phyloP scores from a whole-genome alignment of 495 filamentous ascomycete genomes.

The Penicillium maclennaniae region DNA sequence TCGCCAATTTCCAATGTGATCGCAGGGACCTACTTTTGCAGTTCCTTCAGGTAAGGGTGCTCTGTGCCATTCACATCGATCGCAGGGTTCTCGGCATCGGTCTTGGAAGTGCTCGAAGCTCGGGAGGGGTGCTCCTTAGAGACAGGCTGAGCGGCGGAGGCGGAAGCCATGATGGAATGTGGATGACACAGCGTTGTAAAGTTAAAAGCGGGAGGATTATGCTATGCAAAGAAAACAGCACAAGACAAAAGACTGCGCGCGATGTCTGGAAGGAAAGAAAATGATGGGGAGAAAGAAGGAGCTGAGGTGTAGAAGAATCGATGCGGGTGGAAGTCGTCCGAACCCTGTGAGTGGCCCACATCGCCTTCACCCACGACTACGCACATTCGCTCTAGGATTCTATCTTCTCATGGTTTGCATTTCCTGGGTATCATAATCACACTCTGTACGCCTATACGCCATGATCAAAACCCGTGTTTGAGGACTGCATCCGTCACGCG shows the following conservation, averaged over 20 bases:
- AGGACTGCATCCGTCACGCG: background rate
- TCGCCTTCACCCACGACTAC: slow-evolving; percentile 3
- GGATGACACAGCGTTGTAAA: slow-evolving; percentile 23
- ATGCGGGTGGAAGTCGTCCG: slow-evolving; percentile 40
- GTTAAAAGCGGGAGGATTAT: slow-evolving; percentile 8
- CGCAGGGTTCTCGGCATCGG: slow-evolving; percentile 30
- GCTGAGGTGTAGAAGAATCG: slow-evolving; percentile 19
- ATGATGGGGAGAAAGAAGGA: slow-evolving; percentile 8
- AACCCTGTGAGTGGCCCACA: slow-evolving; percentile 28
- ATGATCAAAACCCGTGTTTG: background rate
- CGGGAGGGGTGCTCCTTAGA: slow-evolving; percentile 24
- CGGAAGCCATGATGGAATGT: slow-evolving; percentile 41
- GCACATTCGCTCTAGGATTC: background rate
- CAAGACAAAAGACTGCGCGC: slow-evolving; percentile 1
- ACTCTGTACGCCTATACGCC: slow-evolving; percentile 7
- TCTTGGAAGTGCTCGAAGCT: slow-evolving; percentile 29
- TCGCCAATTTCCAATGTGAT: background rate
- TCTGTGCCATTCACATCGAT: slow-evolving; percentile 60
- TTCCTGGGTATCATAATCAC: slow-evolving; percentile 9
- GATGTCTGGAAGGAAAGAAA: slow-evolving; percentile 4
- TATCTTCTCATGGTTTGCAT: background rate
- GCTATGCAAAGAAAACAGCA: slow-evolving; percentile 11
- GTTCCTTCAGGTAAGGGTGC: slow-evolving; percentile 73
- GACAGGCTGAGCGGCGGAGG: slow-evolving; percentile 26
- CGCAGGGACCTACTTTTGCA: slow-evolving; percentile 65